Base-by-base conservation (phyloP, 352 stramenopile genomes). In the Phytophthora brassicae region DNA sequence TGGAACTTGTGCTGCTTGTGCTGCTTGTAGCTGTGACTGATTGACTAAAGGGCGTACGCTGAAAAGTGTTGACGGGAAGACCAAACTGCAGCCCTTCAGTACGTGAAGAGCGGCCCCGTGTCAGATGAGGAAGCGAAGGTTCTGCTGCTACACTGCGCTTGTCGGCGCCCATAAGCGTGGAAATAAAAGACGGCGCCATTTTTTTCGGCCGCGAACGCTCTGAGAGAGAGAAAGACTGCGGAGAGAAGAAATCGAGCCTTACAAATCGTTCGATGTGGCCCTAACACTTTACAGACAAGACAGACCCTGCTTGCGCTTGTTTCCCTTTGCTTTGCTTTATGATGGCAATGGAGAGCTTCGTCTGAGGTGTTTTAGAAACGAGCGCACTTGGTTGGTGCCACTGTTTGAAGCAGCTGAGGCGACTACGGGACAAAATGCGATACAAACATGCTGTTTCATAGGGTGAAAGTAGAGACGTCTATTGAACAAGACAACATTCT, bases 171-270 rank as follows among this genome's bases (percentile, higher is more conserved):
- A 87, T 81, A 52, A 87, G 70, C 74, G 79, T 73, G 29, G 77
- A 80, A 49, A 87, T 73, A 62, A 87, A 87, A 55, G 77, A 84
- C 55, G 77, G 75, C 65, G 77, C 61, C 77, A 87, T 87, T 24
- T 29, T 38, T 66, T 29, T 28, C 43, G 51, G 50, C 45, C 35
- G 50, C 47, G 50, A 73, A 67, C 62, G 49, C 46, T 70, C 38
- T 9, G 26, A 31, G 26, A 38, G 64, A 56, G 55, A 66, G 50
- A 48, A 26, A 50, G 54, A 66, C 42, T 55, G 48, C 24, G 63
- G 44, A 50, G 52, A 64, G 42, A 64, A 59, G 50, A 57, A 70
- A 52, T 54, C 36, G 51, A 58, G 53, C 57, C 54, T 17, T 64
- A 9, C 26, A 8, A 9, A 4, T 31, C 26, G 26, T 9, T 31